Conservation (phyloP, 2,329 filamentous ascomycete genomes). For the Aspergillus aculeatinus region DNA sequence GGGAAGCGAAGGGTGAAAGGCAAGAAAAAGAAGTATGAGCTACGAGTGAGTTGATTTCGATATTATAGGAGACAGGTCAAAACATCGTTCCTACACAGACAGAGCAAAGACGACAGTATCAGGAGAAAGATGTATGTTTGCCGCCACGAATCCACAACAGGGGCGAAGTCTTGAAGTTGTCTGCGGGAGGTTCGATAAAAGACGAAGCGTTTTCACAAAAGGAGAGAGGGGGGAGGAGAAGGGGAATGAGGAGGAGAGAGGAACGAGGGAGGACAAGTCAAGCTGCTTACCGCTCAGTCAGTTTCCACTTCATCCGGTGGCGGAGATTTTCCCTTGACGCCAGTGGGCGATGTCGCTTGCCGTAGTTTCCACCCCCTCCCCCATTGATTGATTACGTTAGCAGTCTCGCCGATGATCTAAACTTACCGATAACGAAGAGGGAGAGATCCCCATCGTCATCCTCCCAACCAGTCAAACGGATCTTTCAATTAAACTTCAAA, state of each 20-base stretch:
- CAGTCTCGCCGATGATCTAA: not conserved
- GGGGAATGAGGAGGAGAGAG: not conserved
- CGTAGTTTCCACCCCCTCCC: not conserved
- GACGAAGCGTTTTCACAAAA: not conserved
- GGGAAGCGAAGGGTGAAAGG: slow-evolving; percentile 10
- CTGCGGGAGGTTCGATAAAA: not conserved
- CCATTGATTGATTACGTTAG: slow-evolving; percentile 10
- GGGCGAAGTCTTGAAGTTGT: not conserved
- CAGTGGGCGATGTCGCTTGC: slow-evolving; percentile 4
- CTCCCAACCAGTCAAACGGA: not conserved
- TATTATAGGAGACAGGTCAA: slow-evolving; percentile 11
- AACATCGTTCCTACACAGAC: slow-evolving; percentile 17
- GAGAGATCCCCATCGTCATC: not conserved
- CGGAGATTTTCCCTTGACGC: slow-evolving; percentile 12
- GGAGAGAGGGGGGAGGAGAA: not conserved
- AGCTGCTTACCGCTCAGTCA: slow-evolving; percentile 1
- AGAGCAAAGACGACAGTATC: not conserved
- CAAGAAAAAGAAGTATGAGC: slow-evolving; percentile 13
- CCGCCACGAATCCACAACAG: not conserved
- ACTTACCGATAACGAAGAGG: slow-evolving; percentile 5
- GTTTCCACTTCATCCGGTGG: slow-evolving; percentile 7
- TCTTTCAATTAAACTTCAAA: no score
- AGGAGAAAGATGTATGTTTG: not conserved
- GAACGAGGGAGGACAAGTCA: not conserved
- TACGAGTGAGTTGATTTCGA: slow-evolving; percentile 17